Base-by-base conservation (phyloP, 192 early-diverging fungal species). In the Backusella parvicylindrica region DNA sequence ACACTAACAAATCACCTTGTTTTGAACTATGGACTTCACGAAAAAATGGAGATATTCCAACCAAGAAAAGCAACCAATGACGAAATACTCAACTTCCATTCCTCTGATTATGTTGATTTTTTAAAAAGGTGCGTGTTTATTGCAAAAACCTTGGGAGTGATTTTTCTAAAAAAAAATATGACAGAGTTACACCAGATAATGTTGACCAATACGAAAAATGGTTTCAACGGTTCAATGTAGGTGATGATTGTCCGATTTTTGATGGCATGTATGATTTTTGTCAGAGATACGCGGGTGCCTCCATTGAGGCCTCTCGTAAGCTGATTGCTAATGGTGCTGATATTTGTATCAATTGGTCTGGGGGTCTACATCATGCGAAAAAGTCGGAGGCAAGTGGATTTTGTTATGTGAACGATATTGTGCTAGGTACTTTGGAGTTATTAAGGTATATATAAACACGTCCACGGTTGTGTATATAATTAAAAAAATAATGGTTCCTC, bases 341-440 rank as follows among this genome's bases (percentile, higher is more conserved):
- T 67, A 98, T 99, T 70, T 93, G 94, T 21, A 92, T 99, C 38
- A 97, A 99, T 81, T 99, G 98, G 98, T 95, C 94, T 36, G 98
- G 98, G 71, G 98, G 98, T 8, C 84, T 98, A 26, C 96, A 99
- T 83, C 98, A 99, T 75, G 94, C 93, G 18, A 92, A 94, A 72
- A 90, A 93, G 35, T 81, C 77, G 68, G 94, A 95, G 68, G 98
- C 98, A 1, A 91, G 93, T 41, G 98, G 98, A 8, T 99, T 99
- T 78, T 99, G 98, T 79, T 99, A 97, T 78, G 94, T 99, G 16
- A 99, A 99, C 77, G 98, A 99, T 75, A 96, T 98, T 76, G 96
- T 98, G 5, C 85, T 99, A 2, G 96, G 93, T 6, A 98, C 95
- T 40, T 88, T 98, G 43, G 91, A 92, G 71, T 88, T 99, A 40